Base-by-base conservation (phyloP, 257 asterid species). In the Rhazya stricta region DNA sequence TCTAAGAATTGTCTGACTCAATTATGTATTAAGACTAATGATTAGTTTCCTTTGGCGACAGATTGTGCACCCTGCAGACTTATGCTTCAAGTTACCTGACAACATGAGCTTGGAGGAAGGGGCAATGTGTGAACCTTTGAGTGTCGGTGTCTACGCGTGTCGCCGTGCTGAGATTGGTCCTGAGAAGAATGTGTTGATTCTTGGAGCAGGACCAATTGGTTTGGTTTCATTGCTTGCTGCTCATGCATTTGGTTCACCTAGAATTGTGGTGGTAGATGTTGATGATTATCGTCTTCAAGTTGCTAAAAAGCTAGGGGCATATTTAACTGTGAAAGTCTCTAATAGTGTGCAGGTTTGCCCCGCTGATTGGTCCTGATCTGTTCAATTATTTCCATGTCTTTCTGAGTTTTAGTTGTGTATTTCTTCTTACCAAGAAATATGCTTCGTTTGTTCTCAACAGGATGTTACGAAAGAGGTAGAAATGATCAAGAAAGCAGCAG, bases 51-150 rank as follows among this genome's bases (percentile, higher is more conserved):
- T 53, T 16, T 48, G 10, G 19, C 25, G 13, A 53, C 25, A 72
- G 65, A 50, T 71, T 27, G 75, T 71, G 30, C 75, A 51, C 30
- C 75, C 75, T 36, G 75, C 65, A 19, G 37, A 32, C 51, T 41
- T 71, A 21, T 71, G 75, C 56, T 71, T 71, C 19, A 71, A 71
- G 56, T 43, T 46, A 10, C 75, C 62, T 0, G 75, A 71, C 27
- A 71, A 71, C 54, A 48, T 48, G 54, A 48, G 54, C 54, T 48
- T 48, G n/a, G n/a, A n/a, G n/a, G 60, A 39, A 53, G 75, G 75
- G 16, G 75, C 75, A 32, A 71, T 71, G 75, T 71, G 75, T 39
- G 75, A 71, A 34, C 75, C 75, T 4, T 46, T 71, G 29, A 71
- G 75, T 4, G 75, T 71, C 1, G 75, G 75, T 1, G 66, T 71